Conservation (phyloP, 345 rosid genomes). For the Murraya paniculata region DNA sequence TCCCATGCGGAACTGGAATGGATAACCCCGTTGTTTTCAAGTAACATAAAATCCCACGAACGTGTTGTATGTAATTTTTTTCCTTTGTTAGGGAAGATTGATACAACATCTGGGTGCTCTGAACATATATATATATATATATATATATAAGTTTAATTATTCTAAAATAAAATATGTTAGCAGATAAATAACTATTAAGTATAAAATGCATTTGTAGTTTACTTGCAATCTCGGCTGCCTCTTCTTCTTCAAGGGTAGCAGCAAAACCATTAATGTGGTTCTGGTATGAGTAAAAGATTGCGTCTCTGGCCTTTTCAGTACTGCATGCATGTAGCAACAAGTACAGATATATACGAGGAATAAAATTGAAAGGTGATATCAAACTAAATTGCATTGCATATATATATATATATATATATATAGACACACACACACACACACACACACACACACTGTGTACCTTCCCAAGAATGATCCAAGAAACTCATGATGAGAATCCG, state of each 20-base stretch:
- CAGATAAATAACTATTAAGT: too few species aligned
- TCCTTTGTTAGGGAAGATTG: constrained; percentile 40
- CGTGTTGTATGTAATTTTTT: constrained; percentile 52
- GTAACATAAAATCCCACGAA: constrained; percentile 57
- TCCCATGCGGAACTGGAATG: constrained; percentile 33
- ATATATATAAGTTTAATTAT: too few species aligned
- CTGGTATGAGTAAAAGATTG: constrained; percentile 45
- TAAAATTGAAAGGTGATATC: too few species aligned
- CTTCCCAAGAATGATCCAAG: constrained; percentile 56
- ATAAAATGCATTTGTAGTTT: not conserved
- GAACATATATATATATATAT: not conserved
- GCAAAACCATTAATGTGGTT: constrained; percentile 61
- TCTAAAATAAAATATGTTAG: not conserved
- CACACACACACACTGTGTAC: constrained; percentile 22
- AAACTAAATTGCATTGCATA: too few species aligned
- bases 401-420: too few species aligned
- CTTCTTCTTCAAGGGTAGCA: constrained; percentile 48
- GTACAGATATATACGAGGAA: too few species aligned
- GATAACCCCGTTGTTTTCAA: constrained; percentile 34
- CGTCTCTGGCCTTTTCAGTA: constrained; percentile 39
- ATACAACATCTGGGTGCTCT: constrained; percentile 49
- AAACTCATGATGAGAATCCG: constrained; percentile 43
- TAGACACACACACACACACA: too few species aligned
- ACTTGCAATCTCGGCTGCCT: constrained; percentile 45
- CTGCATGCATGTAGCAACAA: constrained; percentile 12